Percentiles rank a stretch among this genome's conserved stretches.
Conservation (phyloP, 352 stramenopile species). For the Phytophthora citricola region DNA sequence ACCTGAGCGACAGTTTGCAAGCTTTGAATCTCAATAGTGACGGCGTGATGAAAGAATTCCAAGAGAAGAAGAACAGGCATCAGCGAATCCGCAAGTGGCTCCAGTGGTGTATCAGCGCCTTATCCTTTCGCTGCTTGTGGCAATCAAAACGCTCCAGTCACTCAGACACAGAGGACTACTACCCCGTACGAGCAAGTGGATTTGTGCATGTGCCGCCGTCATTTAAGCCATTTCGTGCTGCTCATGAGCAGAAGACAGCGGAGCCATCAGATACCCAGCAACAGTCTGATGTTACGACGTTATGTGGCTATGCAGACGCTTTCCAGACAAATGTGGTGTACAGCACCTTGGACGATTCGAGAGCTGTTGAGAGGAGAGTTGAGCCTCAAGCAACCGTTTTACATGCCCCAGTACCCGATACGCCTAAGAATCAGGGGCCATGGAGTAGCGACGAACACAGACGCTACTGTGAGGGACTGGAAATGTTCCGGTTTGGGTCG, state of each 20-base stretch:
- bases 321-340: not conserved
- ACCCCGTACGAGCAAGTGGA: not conserved
- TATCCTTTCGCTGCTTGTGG: constrained; percentile 12
- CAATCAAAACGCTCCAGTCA: not conserved
- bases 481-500: constrained; percentile 18
- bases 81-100: constrained; percentile 13
- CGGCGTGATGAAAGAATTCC: not conserved
- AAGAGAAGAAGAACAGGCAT: not conserved
- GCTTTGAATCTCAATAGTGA: constrained; percentile 5
- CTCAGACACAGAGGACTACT: too few relatives aligned
- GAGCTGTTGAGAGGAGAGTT: not conserved
- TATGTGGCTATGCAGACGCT: not conserved
- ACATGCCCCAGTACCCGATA: not conserved
- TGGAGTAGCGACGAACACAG: constrained; percentile 31
- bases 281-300: not conserved
- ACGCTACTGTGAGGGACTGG: constrained; percentile 17
- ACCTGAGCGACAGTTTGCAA: constrained; percentile 10
- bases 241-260: too few relatives aligned
- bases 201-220: not conserved
- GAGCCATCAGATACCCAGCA: not conserved
- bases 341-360: not conserved
- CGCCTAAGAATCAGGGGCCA: constrained; percentile 5
- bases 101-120: constrained; percentile 1
- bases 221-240: too few relatives aligned
- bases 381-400: not conserved